These are phyloP conservation scores for Rickenella mellea DNA, from an alignment of 768 basidiomycete species.

Conservation along the genomic window DNA sequence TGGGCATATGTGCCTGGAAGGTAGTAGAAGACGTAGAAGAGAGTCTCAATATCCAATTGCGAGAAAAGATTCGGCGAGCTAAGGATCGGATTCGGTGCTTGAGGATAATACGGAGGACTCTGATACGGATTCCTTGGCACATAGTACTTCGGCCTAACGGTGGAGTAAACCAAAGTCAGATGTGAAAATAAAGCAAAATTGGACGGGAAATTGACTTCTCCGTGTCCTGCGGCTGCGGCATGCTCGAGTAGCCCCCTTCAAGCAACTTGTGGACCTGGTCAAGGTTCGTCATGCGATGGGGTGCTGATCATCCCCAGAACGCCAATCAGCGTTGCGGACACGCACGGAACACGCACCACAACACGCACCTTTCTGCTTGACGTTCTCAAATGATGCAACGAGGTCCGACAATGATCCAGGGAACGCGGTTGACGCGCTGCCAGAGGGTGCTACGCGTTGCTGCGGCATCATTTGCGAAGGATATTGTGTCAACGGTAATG, in stretches of 20 bases:
- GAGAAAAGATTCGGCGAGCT: slow-evolving; percentile 79
- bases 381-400: slow-evolving; percentile 88
- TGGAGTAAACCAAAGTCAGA: slow-evolving; percentile 8
- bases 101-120: slow-evolving; percentile 93
- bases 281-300: slow-evolving; percentile 79
- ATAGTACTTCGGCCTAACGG: slow-evolving; percentile 85
- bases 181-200: slow-evolving; percentile 2
- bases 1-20: slow-evolving; percentile 96
- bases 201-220: slow-evolving; percentile 59
- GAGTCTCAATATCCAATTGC: slow-evolving; percentile 90
- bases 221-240: slow-evolving; percentile 89
- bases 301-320: slow-evolving; percentile 28
- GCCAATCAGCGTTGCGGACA: slow-evolving; percentile 3
- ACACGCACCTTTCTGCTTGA: slow-evolving; percentile 85
- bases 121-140: slow-evolving; percentile 86
- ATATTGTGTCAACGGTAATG: slow-evolving; percentile 22
- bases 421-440: slow-evolving; percentile 39
- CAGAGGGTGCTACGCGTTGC: slow-evolving; percentile 9
- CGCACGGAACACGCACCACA: no score
- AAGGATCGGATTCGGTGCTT: slow-evolving; percentile 70
- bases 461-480: slow-evolving; percentile 11
- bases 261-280: slow-evolving; percentile 89
- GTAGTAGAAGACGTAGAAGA: slow-evolving; percentile 99
- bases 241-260: slow-evolving; percentile 81
- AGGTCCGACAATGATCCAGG: slow-evolving; percentile 86